phyloP scores from a whole-genome alignment of 495 filamentous ascomycete genomes.

The Talaromyces adpressus region DNA sequence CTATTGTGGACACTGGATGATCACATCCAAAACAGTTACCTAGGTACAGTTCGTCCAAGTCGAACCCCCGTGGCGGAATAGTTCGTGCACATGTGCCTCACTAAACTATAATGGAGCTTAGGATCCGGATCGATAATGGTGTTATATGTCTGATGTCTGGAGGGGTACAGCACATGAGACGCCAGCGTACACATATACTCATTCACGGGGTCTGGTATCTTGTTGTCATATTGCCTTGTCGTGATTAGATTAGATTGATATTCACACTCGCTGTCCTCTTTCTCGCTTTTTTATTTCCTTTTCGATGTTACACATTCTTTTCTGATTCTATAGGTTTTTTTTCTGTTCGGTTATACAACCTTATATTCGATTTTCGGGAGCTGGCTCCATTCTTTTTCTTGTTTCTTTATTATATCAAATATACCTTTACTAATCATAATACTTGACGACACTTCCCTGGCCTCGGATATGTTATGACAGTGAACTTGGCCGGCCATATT shows the following conservation, averaged over 20 bases:
- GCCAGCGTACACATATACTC: neutral
- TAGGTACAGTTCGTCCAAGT: neutral
- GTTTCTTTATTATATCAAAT: neutral
- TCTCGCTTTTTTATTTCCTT: neutral
- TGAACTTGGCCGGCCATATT: neutral
- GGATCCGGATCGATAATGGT: neutral
- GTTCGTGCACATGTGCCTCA: neutral
- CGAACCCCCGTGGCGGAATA: neutral
- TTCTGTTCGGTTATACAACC: neutral
- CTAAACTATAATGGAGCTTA: neutral
- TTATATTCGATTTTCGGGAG: neutral
- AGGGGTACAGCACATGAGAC: neutral
- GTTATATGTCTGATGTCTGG: neutral
- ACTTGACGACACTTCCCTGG: neutral
- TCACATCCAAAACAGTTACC: neutral
- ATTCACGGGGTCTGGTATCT: neutral
- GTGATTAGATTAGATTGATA: neutral
- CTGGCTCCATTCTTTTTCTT: neutral
- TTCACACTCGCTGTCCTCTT: neutral
- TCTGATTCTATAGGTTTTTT: neutral
- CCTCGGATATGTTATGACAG: neutral
- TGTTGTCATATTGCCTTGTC: neutral
- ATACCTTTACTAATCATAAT: neutral
- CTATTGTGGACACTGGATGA: too few species aligned
- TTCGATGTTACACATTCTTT: neutral